A percentile compares a stretch with the other conserved stretches of the same genome.
These are phyloP conservation scores for Chenopodium suecicum DNA, from an alignment of 148 eudicot genomes.

Conservation along the genomic window DNA sequence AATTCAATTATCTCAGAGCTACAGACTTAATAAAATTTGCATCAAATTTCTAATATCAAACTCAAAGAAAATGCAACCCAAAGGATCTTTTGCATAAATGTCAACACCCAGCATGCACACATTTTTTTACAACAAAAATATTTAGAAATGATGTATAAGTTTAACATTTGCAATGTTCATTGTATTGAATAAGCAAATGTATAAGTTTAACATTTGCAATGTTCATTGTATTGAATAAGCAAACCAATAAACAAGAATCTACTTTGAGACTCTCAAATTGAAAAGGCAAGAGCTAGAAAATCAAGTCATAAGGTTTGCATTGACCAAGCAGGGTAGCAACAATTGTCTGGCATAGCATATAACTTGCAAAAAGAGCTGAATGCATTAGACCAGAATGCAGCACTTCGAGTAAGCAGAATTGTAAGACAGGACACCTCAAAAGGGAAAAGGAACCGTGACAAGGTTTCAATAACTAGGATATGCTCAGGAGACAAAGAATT, in stretches of 20 bases:
- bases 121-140: not conserved
- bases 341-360: not conserved
- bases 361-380: not conserved
- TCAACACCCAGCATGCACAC: not conserved
- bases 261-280: too few species aligned
- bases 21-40: not conserved
- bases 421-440: not conserved
- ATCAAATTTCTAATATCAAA: not conserved
- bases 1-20: not conserved
- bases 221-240: not conserved
- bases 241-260: not conserved
- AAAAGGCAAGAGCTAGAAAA: too few species aligned
- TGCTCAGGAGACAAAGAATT: not conserved
- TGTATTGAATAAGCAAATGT: not conserved
- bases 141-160: not conserved
- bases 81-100: not conserved
- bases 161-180: not conserved
- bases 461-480: slow-evolving; percentile 9
- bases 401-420: not conserved
- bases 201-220: not conserved
- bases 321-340: not conserved
- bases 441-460: not conserved
- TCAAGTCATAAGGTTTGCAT: not conserved
- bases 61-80: not conserved
- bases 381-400: not conserved